phyloP scores from a whole-genome alignment of 768 basidiomycete species.

The Paxillus rubicundulus region DNA sequence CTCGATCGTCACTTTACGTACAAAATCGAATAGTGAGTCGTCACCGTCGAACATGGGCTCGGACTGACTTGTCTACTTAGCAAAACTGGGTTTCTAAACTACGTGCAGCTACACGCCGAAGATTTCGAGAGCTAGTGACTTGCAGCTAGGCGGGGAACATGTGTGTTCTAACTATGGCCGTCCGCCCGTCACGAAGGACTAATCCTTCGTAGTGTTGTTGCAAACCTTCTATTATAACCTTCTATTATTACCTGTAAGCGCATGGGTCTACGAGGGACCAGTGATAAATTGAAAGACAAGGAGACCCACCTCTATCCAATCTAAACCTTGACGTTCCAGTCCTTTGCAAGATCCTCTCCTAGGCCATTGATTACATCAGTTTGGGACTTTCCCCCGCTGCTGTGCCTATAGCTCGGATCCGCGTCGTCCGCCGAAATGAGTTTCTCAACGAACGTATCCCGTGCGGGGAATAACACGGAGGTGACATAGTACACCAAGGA shows the following conservation, averaged over 20 bases:
- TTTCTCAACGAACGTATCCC: conserved; percentile 24
- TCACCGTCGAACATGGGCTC: neutral
- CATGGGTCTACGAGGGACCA: neutral
- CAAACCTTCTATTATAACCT: too few species aligned
- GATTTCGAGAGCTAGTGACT: conserved; percentile 28
- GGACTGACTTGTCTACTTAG: conserved; percentile 12
- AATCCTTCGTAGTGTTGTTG: too few species aligned
- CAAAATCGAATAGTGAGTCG: conserved; percentile 30
- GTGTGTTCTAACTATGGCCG: too few species aligned
- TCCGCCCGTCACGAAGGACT: too few species aligned
- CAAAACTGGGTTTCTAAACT: conserved; percentile 37
- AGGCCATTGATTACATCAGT: neutral
- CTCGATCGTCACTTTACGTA: conserved; percentile 30
- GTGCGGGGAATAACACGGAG: conserved; percentile 25
- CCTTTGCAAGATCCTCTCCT: neutral
- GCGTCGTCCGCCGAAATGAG: conserved; percentile 23
- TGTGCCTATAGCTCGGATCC: neutral
- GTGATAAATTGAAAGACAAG: neutral
- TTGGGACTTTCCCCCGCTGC: neutral
- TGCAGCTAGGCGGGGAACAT: too few species aligned
- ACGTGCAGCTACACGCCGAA: conserved; percentile 38
- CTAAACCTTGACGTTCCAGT: neutral
- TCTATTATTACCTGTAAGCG: too few species aligned
- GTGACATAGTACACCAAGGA: conserved; percentile 26
- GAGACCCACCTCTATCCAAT: conserved; percentile 1